Evolutionary conservation across 2,329 filamentous ascomycete genomes (phyloP).

Genomic region (Leptosphaerulina australis): DNA sequence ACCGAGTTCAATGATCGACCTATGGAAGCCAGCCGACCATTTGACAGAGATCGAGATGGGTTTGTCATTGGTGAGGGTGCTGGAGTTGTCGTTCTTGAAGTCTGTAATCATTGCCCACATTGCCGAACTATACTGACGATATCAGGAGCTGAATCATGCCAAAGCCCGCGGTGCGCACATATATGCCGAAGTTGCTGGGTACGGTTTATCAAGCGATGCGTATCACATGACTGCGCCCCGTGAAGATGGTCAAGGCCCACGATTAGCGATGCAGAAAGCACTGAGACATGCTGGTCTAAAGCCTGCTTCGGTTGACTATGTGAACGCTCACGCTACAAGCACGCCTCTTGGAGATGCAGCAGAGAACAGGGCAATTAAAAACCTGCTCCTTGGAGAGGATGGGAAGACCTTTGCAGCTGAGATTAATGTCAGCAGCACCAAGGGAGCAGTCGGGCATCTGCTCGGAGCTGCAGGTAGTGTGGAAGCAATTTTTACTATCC

Average conservation of each 20-base stretch:
- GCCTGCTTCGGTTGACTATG: slow-evolving; percentile 79
- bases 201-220: slow-evolving; percentile 89
- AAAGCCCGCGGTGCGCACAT: slow-evolving; percentile 77
- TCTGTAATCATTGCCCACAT: slow-evolving; percentile 31
- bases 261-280: slow-evolving; percentile 83
- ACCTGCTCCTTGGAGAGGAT: slow-evolving; percentile 74
- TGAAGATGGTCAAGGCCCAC: slow-evolving; percentile 80
- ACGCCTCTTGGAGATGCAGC: slow-evolving; percentile 85
- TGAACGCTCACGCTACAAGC: slow-evolving; percentile 94
- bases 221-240: slow-evolving; percentile 92
- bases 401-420: slow-evolving; percentile 66
- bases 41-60: slow-evolving; percentile 77
- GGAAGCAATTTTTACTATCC: slow-evolving; percentile 83
- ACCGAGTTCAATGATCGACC: slow-evolving; percentile 80
- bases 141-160: slow-evolving; percentile 81
- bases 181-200: slow-evolving; percentile 87
- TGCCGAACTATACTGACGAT: slow-evolving; percentile 6
- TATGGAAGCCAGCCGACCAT: slow-evolving; percentile 76
- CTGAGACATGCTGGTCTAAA: slow-evolving; percentile 72
- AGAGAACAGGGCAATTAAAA: slow-evolving; percentile 81
- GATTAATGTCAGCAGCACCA: slow-evolving; percentile 89
- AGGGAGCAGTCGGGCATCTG: slow-evolving; percentile 89
- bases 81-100: slow-evolving; percentile 83
- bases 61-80: slow-evolving; percentile 96
- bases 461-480: slow-evolving; percentile 90